Percentiles rank a stretch among this genome's conserved stretches.
Evolutionary conservation across 495 filamentous ascomycete species (phyloP).

Genomic region (Penicillium bialowiezense): DNA sequence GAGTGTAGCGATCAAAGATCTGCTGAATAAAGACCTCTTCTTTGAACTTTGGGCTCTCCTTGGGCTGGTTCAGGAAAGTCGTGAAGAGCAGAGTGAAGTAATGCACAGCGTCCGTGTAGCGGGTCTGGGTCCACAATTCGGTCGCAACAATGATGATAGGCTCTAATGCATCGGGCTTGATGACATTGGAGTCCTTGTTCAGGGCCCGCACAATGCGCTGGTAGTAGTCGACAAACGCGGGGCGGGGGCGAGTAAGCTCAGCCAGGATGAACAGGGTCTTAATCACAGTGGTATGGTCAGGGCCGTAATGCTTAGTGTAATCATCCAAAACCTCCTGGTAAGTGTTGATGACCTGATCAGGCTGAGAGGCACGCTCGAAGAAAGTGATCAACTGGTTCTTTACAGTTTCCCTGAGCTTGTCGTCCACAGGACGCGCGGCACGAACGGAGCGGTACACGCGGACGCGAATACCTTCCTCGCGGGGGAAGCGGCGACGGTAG

Average conservation of each 20-base stretch:
- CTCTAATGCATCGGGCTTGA: conserved; percentile 34
- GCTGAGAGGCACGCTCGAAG: conserved; percentile 33
- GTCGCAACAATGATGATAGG: conserved; percentile 35
- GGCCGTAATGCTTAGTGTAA: conserved; percentile 29
- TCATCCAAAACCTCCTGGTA: conserved; percentile 32
- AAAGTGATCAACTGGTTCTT: conserved; percentile 26
- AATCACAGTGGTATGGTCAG: conserved; percentile 29
- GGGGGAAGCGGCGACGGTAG: conserved; percentile 29
- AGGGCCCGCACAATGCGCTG: conserved; percentile 32
- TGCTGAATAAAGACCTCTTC: conserved; percentile 27
- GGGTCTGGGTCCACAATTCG: conserved; percentile 34
- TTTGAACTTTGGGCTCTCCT: conserved; percentile 29
- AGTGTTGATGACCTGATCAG: conserved; percentile 30
- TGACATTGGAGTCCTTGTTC: conserved; percentile 32
- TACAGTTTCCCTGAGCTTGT: conserved; percentile 28
- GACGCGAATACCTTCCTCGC: conserved; percentile 34
- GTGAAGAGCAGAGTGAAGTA: conserved; percentile 34
- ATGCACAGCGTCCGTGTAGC: conserved; percentile 32
- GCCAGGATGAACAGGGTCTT: conserved; percentile 35
- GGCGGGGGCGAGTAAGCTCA: conserved; percentile 32
- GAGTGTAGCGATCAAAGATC: conserved; percentile 32
- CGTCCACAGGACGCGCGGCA: conserved; percentile 24
- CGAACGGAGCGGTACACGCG: conserved; percentile 35
- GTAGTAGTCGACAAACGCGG: conserved; percentile 37
- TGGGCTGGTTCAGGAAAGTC: conserved; percentile 28